Evolutionary conservation across 2,329 filamentous ascomycete genomes (phyloP), one percentile per base, ranked within the genome.

Genomic region (Colletotrichum incanum): DNA sequence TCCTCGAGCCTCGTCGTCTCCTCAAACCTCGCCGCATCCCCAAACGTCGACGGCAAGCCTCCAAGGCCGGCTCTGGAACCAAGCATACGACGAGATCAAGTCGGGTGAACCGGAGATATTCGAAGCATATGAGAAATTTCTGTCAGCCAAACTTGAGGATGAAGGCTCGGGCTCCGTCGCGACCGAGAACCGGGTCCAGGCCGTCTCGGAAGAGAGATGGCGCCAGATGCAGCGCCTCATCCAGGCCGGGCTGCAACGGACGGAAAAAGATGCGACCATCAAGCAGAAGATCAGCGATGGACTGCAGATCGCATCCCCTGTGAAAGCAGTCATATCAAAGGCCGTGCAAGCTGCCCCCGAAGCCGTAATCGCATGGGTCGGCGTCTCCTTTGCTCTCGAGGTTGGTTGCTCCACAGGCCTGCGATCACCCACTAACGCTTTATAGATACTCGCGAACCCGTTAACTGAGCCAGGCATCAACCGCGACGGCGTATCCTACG

Each of bases 341-440:
- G 78, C 75, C 1, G 41, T 84, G 16, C 61, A 79, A 56, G 72
- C 74, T 18, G 69, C 76, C 5, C 80, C 81, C 0, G 73, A 82
- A 72, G 82, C 82, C 26, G 80, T 80, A 2, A 65, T 84, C 61
- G 77, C 82, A 20, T 85, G 80, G 82, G 77, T 77, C 8, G 79
- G 81, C 20, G 76, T 83, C 43, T 82, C 77, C 68, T 62, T 83
- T 70, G 75, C 66, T 11, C 63, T 84, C 7, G 75, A 83, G 76
- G 81, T 84, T 12, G 16, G 23, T 43, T 26, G 11, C 47, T 49
- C 4, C 9, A 49, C 11, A 12, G n/a, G 9, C 45, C n/a, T 49
- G n/a, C 7, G 4, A 26, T 20, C 14, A 6, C 6, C 12, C 47
- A 14, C 16, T 55, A 39, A 23, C 20, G 20, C 16, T 11, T 39